Evolutionary conservation across 116 monocot species (phyloP).

Genomic region (Zostera marina): DNA sequence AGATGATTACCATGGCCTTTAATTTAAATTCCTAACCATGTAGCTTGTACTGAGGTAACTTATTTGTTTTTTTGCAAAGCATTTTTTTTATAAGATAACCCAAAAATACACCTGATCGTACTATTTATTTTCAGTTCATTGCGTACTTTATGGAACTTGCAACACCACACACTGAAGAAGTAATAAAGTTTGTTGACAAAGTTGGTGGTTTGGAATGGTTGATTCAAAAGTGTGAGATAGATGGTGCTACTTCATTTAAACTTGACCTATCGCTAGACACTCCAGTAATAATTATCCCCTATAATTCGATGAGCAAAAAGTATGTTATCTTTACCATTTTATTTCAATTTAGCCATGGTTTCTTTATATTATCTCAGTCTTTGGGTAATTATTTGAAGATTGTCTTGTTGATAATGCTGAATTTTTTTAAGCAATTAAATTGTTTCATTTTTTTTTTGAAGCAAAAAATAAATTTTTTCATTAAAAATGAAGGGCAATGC

Average conservation of each 20-base stretch:
- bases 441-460: not conserved
- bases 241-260: slow-evolving; percentile 72
- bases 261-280: slow-evolving; percentile 76
- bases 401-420: not conserved
- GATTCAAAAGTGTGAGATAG: slow-evolving; percentile 87
- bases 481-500: no score
- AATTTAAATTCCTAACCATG: no score
- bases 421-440: not conserved
- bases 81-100: no score
- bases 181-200: slow-evolving; percentile 86
- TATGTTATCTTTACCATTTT: slow-evolving; percentile 18
- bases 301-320: slow-evolving; percentile 64
- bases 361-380: not conserved
- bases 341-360: not conserved
- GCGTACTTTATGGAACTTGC: slow-evolving; percentile 92
- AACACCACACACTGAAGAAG: slow-evolving; percentile 87
- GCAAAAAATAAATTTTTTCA: no score
- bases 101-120: not conserved
- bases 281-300: slow-evolving; percentile 76
- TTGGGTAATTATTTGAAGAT: no score
- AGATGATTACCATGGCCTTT: no score
- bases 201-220: slow-evolving; percentile 91
- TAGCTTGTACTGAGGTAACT: no score
- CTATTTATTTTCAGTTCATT: slow-evolving; percentile 41
- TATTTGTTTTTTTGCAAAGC: no score